Conservation (phyloP, 805 yeast genomes). For the Ascoidea rubescens region DNA sequence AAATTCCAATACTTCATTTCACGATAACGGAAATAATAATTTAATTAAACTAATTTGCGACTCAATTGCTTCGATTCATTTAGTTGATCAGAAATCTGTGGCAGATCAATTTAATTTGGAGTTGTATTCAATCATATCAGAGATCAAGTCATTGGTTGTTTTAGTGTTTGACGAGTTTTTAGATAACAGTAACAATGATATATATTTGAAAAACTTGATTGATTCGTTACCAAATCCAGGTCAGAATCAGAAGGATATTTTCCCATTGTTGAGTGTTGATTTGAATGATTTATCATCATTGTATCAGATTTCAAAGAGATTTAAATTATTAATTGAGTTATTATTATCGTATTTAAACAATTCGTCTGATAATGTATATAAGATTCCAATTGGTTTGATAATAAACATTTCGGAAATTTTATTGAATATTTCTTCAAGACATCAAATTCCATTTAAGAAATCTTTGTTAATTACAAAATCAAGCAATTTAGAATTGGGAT, state of each 20-base stretch:
- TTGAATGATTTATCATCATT: background rate
- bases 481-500: too few relatives aligned
- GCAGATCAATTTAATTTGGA: background rate
- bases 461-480: too few relatives aligned
- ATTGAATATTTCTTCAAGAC: background rate
- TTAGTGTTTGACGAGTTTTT: background rate
- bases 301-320: background rate
- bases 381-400: background rate
- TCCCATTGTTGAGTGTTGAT: background rate
- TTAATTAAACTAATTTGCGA: background rate
- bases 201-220: too few relatives aligned
- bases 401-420: background rate
- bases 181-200: background rate
- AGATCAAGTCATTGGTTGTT: background rate
- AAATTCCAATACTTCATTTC: background rate
- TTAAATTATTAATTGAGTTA: too few relatives aligned
- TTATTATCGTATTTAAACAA: background rate
- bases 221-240: background rate
- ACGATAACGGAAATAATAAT: background rate
- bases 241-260: background rate
- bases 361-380: background rate
- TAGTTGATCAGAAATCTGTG: background rate
- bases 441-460: background rate
- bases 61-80: background rate
- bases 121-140: background rate